Conservation (phyloP, 441 rosid species). For the Cnidoscolus chayamansa region DNA sequence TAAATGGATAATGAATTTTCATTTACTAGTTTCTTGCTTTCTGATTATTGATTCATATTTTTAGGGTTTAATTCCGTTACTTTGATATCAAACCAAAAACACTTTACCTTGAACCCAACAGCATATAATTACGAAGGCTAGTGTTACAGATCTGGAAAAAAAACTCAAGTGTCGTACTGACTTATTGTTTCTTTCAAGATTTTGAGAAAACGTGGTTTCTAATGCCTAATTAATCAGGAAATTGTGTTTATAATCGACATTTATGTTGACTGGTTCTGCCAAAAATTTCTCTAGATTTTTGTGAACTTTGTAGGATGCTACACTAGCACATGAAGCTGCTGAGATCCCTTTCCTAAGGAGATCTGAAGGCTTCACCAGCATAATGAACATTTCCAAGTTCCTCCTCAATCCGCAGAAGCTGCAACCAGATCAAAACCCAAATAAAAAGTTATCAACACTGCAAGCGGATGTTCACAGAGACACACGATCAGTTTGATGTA, state of each 20-base stretch:
- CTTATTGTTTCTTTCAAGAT: conserved; percentile 5
- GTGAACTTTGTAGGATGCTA: too few species aligned
- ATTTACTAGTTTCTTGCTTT: not conserved
- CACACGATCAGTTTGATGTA: too few species aligned
- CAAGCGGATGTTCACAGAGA: not conserved
- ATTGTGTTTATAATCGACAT: not conserved
- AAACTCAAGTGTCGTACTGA: conserved; percentile 1
- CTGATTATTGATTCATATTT: not conserved
- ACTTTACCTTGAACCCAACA: too few species aligned
- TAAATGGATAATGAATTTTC: too few species aligned
- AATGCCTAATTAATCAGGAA: not conserved
- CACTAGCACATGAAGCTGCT: too few species aligned
- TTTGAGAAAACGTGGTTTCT: not conserved
- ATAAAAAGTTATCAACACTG: conserved; percentile 9
- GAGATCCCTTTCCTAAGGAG: conserved; percentile 39
- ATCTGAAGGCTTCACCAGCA: conserved; percentile 83
- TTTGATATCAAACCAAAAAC: not conserved
- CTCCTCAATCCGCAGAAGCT: conserved; percentile 96
- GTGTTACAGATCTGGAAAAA: not conserved
- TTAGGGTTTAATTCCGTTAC: not conserved
- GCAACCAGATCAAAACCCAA: conserved; percentile 32
- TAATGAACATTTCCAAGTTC: conserved; percentile 80
- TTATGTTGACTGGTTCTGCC: not conserved
- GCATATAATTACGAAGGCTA: not conserved
- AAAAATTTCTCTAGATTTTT: conserved; percentile 7